Conservation (phyloP, 1,284 basidiomycete species). For the Abortiporus biennis region DNA sequence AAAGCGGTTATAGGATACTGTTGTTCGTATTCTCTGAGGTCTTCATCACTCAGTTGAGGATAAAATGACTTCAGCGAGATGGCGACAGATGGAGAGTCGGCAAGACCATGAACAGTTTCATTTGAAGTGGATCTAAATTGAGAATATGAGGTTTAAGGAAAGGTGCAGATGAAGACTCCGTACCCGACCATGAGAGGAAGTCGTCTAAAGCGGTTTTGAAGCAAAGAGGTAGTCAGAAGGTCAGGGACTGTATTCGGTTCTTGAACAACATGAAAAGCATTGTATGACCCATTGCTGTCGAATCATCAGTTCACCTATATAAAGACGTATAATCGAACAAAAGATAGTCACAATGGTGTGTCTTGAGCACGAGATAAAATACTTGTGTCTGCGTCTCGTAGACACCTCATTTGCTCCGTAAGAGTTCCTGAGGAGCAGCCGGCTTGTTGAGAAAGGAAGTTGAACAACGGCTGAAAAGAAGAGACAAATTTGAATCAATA, state of each 20-base stretch:
- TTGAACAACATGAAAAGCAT: slow-evolving; percentile 32
- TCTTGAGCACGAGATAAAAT: slow-evolving; percentile 50
- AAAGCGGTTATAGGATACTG: slow-evolving; percentile 36
- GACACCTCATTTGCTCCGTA: slow-evolving; percentile 33
- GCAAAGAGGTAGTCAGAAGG: slow-evolving; percentile 38
- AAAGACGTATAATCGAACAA: neutral
- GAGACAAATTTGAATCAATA: neutral
- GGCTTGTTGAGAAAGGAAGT: slow-evolving; percentile 39
- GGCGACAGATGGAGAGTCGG: slow-evolving; percentile 28
- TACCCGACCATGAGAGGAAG: slow-evolving; percentile 58
- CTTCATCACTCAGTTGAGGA: slow-evolving; percentile 34
- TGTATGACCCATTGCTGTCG: slow-evolving; percentile 34
- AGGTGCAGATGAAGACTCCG: slow-evolving; percentile 9
- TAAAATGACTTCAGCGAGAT: slow-evolving; percentile 34
- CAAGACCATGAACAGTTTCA: slow-evolving; percentile 33
- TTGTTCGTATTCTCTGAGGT: slow-evolving; percentile 31
- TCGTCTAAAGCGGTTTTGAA: slow-evolving; percentile 34
- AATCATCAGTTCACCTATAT: neutral
- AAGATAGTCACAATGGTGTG: slow-evolving; percentile 25
- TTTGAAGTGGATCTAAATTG: slow-evolving; percentile 44
- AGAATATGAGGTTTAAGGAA: neutral
- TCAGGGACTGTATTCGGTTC: slow-evolving; percentile 44
- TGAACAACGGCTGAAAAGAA: slow-evolving; percentile 43
- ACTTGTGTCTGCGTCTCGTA: slow-evolving; percentile 42
- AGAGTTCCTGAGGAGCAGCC: slow-evolving; percentile 38